Evolutionary conservation across 2,329 filamentous ascomycete genomes (phyloP), one percentile per base, ranked within the genome.

Genomic region (Verticillium dahliae): DNA sequence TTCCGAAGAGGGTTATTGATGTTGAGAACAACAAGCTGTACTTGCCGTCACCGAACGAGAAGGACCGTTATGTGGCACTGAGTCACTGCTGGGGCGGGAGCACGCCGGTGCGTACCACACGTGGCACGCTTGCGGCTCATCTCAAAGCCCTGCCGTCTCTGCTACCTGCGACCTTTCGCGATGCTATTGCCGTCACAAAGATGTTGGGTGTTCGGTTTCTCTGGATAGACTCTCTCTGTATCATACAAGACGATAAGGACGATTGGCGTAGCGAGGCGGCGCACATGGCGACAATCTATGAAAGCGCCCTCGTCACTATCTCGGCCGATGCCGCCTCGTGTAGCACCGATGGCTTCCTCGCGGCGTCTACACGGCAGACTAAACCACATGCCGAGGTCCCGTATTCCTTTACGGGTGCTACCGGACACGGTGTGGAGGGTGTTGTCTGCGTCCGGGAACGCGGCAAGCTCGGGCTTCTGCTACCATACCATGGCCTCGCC

Each of bases 161-260:
- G 0, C 62, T 69, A 1, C 67, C 67, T 10, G 59, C 52, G 4
- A 68, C 67, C 6, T 69, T 73, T n/a, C 62, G 58, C 4, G 69
- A 74, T 41, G 68, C 70, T 1, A 67, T 75, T 35, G n/a, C 31
- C 0, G 60, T 73, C 5, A 64, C 69, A 4, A 65, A 66, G 1
- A 35, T 58, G 4, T 66, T 74, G 3, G 57, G 60, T 0, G 34
- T 72, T 9, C 45, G 54, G 1, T 74, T 71, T 57, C 54, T 75
- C 1, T 75, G 73, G 73, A 71, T 74, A 34, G 70, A 74, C 62
- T 68, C 70, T 4, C 56, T 74, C 1, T 74, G 72, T 41, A 73
- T 74, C 9, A 39, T 72, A n/a, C 72, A 74, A 37, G 67, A 67
- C 35, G 61, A 60, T 3, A 18, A 38, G 0, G 61, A 41, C 2